Conservation (phyloP, 78 protist genomes). For the Bigelowiella natans region DNA sequence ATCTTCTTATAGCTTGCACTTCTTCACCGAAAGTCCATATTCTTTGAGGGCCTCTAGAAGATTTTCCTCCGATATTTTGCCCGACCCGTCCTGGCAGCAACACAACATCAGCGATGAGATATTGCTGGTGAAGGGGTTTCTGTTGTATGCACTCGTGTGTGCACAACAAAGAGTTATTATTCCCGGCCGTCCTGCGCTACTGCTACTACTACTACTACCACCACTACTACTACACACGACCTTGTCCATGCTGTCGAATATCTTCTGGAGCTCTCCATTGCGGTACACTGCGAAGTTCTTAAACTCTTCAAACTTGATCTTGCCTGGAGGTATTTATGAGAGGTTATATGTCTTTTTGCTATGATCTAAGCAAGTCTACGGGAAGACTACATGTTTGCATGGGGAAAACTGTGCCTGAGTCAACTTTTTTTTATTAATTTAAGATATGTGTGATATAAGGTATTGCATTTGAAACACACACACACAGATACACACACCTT, state of each 20-base stretch:
- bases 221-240: too few relatives aligned
- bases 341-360: neutral
- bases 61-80: neutral
- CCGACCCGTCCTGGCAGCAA: neutral
- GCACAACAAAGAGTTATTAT: too few relatives aligned
- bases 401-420: neutral
- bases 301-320: neutral
- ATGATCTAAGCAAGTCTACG: neutral
- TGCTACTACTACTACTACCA: too few relatives aligned
- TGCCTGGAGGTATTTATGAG: neutral
- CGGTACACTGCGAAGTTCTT: neutral
- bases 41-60: neutral
- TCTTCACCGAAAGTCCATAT: too few relatives aligned
- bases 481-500: neutral
- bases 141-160: too few relatives aligned
- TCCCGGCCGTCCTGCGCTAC: too few relatives aligned
- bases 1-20: too few relatives aligned
- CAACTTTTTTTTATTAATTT: neutral
- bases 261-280: neutral
- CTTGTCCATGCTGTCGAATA: neutral
- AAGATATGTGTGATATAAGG: neutral
- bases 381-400: neutral
- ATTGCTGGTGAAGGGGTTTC: too few relatives aligned
- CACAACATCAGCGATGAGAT: too few relatives aligned
- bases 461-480: neutral